A percentile compares a stretch with the other conserved stretches of the same genome.
phyloP scores from a whole-genome alignment of 768 basidiomycete species.

The Phylloporus rhodoxanthus region DNA sequence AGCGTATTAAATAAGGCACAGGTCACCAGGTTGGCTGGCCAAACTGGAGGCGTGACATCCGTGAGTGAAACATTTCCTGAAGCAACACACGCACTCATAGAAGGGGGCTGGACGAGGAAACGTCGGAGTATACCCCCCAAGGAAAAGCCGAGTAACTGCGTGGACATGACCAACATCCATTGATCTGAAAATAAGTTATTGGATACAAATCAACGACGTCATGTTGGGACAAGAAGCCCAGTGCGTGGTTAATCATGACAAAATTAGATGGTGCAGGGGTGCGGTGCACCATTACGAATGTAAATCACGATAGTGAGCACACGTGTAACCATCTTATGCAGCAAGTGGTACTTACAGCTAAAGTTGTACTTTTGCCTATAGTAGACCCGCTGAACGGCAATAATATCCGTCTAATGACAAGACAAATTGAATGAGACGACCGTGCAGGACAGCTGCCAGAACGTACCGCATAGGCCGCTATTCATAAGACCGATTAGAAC shows the following conservation, averaged over 20 bases:
- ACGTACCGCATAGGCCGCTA: slow-evolving; percentile 44
- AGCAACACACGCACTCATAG: slow-evolving; percentile 45
- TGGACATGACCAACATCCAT: slow-evolving; percentile 64
- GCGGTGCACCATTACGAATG: background rate
- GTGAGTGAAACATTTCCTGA: background rate
- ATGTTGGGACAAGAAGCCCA: background rate
- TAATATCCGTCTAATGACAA: slow-evolving; percentile 49
- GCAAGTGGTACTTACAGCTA: slow-evolving; percentile 29
- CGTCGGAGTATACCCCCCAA: slow-evolving; percentile 55
- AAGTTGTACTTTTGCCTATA: slow-evolving; percentile 59
- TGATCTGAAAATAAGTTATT: slow-evolving; percentile 32
- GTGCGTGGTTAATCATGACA: background rate
- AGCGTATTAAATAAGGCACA: slow-evolving; percentile 73
- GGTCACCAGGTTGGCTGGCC: slow-evolving; percentile 66
- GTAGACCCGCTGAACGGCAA: slow-evolving; percentile 67
- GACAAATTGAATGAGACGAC: background rate
- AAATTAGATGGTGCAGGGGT: background rate
- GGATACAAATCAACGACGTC: background rate
- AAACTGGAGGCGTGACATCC: slow-evolving; percentile 39
- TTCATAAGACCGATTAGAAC: slow-evolving; percentile 3
- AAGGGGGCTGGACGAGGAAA: slow-evolving; percentile 59
- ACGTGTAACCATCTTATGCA: background rate
- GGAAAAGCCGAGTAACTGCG: slow-evolving; percentile 62
- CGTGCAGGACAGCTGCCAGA: background rate
- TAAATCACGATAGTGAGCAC: background rate